phyloP scores from a whole-genome alignment of 345 rosid species.

The Streptanthus diversifolius region DNA sequence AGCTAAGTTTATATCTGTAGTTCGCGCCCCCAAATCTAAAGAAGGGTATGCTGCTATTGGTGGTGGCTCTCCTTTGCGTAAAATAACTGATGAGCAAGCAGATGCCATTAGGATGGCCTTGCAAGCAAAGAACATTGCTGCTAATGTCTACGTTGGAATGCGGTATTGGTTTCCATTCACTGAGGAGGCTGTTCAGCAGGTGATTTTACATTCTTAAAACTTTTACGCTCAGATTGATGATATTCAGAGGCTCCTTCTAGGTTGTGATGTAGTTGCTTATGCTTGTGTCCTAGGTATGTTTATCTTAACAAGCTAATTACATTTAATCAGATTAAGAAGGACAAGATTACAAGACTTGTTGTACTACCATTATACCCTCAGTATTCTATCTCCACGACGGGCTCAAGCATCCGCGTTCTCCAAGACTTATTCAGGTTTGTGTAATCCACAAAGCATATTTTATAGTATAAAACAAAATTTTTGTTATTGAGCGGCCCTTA shows the following conservation, averaged over 20 bases:
- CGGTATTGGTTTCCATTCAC: constrained; percentile 93
- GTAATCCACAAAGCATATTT: neutral
- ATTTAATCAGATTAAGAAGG: constrained; percentile 61
- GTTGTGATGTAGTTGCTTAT: neutral
- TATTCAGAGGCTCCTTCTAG: neutral
- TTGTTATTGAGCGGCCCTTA: neutral
- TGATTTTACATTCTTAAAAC: constrained; percentile 6
- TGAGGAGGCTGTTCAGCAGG: constrained; percentile 89
- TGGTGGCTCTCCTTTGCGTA: constrained; percentile 89
- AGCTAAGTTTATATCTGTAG: constrained; percentile 73
- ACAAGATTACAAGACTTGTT: constrained; percentile 76
- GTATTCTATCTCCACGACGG: constrained; percentile 89
- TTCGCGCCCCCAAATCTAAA: constrained; percentile 84
- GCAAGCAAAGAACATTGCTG: constrained; percentile 56
- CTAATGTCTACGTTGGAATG: constrained; percentile 80
- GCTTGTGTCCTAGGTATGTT: neutral
- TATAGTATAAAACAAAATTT: neutral
- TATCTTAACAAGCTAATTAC: constrained; percentile 8
- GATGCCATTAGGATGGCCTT: constrained; percentile 62
- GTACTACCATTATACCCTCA: constrained; percentile 98
- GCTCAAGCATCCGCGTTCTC: constrained; percentile 85
- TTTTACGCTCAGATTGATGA: neutral
- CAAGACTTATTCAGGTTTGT: constrained; percentile 63
- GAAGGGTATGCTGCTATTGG: constrained; percentile 99
- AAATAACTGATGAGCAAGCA: constrained; percentile 88